These are phyloP conservation scores for Kwoniella newhampshirensis DNA, from an alignment of 768 basidiomycete species.

Conservation along the genomic window DNA sequence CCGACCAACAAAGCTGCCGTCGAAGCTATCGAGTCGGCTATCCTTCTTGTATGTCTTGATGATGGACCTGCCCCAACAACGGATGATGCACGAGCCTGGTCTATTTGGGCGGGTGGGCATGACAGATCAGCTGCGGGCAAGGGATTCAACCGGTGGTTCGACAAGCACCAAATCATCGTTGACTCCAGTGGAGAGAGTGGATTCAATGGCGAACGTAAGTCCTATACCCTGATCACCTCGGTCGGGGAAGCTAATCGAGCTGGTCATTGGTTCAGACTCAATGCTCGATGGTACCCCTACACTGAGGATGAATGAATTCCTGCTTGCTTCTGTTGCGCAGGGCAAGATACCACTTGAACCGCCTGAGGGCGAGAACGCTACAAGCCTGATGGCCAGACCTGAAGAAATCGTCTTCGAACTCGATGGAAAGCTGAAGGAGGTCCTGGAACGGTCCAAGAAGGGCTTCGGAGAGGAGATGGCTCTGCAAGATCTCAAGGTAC, in stretches of 20 bases:
- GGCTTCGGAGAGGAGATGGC: constrained; percentile 75
- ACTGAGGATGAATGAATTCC: constrained; percentile 89
- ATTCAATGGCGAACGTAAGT: constrained; percentile 83
- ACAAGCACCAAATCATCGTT: constrained; percentile 94
- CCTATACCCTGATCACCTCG: too few species aligned
- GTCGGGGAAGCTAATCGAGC: neutral
- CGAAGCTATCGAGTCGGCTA: constrained; percentile 81
- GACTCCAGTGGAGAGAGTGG: constrained; percentile 93
- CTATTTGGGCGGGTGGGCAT: constrained; percentile 69
- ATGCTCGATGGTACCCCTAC: constrained; percentile 85
- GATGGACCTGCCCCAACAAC: constrained; percentile 71
- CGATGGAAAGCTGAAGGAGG: constrained; percentile 59
- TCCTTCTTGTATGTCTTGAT: constrained; percentile 83
- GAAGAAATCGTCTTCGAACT: constrained; percentile 71
- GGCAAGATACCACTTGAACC: constrained; percentile 76
- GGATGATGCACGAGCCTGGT: constrained; percentile 72
- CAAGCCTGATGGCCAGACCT: constrained; percentile 59
- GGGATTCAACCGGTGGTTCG: constrained; percentile 87
- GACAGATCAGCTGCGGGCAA: constrained; percentile 57
- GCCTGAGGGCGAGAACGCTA: constrained; percentile 39
- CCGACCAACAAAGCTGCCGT: constrained; percentile 68
- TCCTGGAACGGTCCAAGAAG: constrained; percentile 63
- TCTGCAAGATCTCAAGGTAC: constrained; percentile 74
- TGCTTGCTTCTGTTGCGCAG: constrained; percentile 70
- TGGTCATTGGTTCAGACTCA: constrained; percentile 33